These are phyloP conservation scores for Avena insularis DNA, from an alignment of 176 grass and related monocot genomes.

Conservation along the genomic window DNA sequence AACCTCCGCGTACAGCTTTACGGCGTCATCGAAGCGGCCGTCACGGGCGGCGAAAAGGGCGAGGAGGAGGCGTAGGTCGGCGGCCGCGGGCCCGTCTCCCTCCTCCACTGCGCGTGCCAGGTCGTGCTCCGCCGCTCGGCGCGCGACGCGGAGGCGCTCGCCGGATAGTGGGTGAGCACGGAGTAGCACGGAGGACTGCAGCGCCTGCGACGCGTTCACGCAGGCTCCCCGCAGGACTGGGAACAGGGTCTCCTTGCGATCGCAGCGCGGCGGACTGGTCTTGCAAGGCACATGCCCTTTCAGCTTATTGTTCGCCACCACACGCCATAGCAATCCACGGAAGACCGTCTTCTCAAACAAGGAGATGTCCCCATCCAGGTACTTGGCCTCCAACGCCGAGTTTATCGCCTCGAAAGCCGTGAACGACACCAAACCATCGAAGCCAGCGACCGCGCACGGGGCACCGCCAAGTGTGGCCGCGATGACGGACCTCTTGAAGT, in stretches of 20 bases:
- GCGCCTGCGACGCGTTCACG: background rate
- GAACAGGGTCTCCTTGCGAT: background rate
- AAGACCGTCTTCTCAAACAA: background rate
- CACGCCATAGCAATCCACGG: background rate
- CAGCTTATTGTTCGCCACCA: background rate
- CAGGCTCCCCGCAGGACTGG: background rate
- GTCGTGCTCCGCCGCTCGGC: background rate
- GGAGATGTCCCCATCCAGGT: background rate
- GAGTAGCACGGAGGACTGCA: background rate
- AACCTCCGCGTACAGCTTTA: background rate
- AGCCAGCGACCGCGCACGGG: background rate
- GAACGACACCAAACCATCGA: background rate
- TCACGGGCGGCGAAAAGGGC: slow-evolving; percentile 31
- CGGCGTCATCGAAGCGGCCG: background rate
- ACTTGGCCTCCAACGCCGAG: background rate
- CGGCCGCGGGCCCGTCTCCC: background rate
- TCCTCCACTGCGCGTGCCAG: background rate
- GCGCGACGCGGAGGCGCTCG: background rate
- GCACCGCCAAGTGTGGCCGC: background rate
- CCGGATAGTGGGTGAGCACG: slow-evolving; percentile 1
- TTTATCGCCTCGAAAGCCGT: background rate
- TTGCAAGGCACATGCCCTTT: background rate
- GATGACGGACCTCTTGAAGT: background rate
- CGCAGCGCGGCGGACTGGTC: background rate
- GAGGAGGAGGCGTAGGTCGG: slow-evolving; percentile 24